These are phyloP conservation scores for Saccharomycopsis fodiens DNA, from an alignment of 805 yeast genomes.

Conservation along the genomic window DNA sequence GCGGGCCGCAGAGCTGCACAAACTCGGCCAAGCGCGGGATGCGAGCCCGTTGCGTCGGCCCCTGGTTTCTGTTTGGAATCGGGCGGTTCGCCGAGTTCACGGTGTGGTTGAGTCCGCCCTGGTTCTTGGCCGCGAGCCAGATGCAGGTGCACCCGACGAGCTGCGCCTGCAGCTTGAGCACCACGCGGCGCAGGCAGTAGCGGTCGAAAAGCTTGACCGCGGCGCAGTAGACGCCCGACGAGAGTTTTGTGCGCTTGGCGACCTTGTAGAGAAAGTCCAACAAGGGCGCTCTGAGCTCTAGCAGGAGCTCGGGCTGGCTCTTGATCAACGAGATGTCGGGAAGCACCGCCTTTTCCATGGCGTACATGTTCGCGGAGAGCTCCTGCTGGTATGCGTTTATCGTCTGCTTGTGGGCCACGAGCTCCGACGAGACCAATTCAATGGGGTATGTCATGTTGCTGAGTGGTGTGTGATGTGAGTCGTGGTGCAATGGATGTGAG, in stretches of 20 bases:
- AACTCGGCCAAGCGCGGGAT: constrained; percentile 70
- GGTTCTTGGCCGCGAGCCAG: constrained; percentile 85
- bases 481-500: not conserved
- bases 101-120: constrained; percentile 66
- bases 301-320: constrained; percentile 78
- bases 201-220: constrained; percentile 78
- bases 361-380: constrained; percentile 31
- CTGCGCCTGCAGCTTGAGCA: constrained; percentile 79
- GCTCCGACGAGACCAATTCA: constrained; percentile 41
- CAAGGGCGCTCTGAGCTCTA: constrained; percentile 55
- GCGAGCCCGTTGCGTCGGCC: constrained; percentile 68
- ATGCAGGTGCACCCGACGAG: constrained; percentile 85
- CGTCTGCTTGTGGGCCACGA: constrained; percentile 36
- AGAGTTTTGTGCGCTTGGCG: constrained; percentile 51
- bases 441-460: constrained; percentile 38
- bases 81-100: constrained; percentile 42
- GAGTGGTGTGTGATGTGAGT: too few species aligned
- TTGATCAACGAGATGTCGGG: constrained; percentile 61
- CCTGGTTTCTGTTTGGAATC: constrained; percentile 52
- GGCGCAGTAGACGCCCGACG: constrained; percentile 60
- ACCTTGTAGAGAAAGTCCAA: constrained; percentile 75
- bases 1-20: constrained; percentile 60
- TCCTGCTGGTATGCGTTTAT: constrained; percentile 50
- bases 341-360: constrained; percentile 21
- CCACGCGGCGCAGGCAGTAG: constrained; percentile 82